Percentiles rank a stretch among this genome's conserved stretches.
phyloP scores from a whole-genome alignment of 2,329 filamentous ascomycete species.

The Alternaria consortialis region DNA sequence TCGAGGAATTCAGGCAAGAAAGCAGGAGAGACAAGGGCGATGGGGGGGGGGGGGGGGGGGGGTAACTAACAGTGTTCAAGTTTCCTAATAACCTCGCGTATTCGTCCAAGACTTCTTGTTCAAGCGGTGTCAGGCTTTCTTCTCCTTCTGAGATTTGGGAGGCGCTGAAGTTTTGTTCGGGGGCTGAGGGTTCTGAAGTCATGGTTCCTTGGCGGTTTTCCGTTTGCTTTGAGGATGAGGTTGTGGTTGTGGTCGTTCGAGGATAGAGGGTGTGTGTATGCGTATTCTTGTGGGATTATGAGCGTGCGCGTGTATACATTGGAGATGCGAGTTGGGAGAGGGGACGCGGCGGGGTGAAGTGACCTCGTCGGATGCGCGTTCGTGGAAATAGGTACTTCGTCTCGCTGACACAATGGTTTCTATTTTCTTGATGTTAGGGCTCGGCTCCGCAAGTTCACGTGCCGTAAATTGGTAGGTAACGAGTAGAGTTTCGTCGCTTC shows the following conservation, averaged over 20 bases:
- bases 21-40: neutral
- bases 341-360: neutral
- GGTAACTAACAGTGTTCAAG: constrained; percentile 77
- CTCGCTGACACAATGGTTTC: neutral
- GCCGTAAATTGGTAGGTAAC: neutral
- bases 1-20: no score
- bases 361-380: neutral
- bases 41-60: neutral
- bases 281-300: no score
- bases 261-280: neutral
- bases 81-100: constrained; percentile 88
- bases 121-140: constrained; percentile 72
- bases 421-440: neutral
- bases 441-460: neutral
- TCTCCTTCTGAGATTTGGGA: constrained; percentile 26
- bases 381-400: neutral
- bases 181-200: constrained; percentile 19
- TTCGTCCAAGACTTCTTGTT: constrained; percentile 95
- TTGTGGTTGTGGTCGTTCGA: neutral
- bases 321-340: neutral
- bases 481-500: neutral
- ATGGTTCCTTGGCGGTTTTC: constrained; percentile 7
- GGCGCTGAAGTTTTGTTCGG: constrained; percentile 22
- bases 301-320: neutral
- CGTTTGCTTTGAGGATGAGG: neutral